A percentile compares a stretch with the other conserved stretches of the same genome.
Evolutionary conservation across 2,329 filamentous ascomycete species (phyloP).

Genomic region (Calonectria ilicicola): DNA sequence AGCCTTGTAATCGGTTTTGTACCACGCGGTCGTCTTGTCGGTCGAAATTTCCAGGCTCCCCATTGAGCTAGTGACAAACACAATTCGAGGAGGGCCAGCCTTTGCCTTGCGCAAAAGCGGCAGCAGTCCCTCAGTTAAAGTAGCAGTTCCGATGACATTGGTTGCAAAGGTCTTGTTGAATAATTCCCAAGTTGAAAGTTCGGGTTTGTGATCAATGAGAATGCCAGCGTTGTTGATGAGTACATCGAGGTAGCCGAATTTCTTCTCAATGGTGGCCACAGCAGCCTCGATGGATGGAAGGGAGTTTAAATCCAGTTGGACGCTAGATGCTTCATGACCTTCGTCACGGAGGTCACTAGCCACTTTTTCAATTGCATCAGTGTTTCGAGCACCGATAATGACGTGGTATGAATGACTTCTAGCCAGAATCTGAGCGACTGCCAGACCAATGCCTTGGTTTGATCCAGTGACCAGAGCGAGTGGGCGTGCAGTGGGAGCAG

Average conservation of each 20-base stretch:
- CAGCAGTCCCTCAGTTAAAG: conserved; percentile 42
- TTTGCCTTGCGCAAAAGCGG: conserved; percentile 45
- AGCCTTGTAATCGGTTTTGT: conserved; percentile 44
- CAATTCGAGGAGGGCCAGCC: conserved; percentile 46
- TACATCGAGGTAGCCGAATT: conserved; percentile 47
- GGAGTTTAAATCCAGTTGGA: conserved; percentile 44
- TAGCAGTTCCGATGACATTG: conserved; percentile 51
- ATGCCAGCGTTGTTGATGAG: conserved; percentile 52
- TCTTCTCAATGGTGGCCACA: conserved; percentile 30
- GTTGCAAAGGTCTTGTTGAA: conserved; percentile 52
- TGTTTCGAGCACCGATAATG: conserved; percentile 48
- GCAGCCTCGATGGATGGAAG: conserved; percentile 44
- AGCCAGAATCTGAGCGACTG: conserved; percentile 37
- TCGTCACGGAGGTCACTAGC: conserved; percentile 37
- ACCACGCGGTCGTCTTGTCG: conserved; percentile 43
- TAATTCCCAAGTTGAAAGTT: conserved; percentile 44
- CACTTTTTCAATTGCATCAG: conserved; percentile 36
- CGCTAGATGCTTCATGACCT: conserved; percentile 38
- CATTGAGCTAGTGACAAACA: conserved; percentile 53
- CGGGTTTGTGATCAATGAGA: conserved; percentile 38
- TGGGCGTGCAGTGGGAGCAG: neutral
- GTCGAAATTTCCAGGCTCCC: conserved; percentile 46
- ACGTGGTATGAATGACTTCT: conserved; percentile 46
- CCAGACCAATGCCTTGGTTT: conserved; percentile 38
- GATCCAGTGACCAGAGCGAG: conserved; percentile 39